A percentile compares a stretch with the other conserved stretches of the same genome.
These are phyloP conservation scores for Ophiostoma populinum DNA, from an alignment of 2,329 filamentous ascomycete species.

Conservation along the genomic window DNA sequence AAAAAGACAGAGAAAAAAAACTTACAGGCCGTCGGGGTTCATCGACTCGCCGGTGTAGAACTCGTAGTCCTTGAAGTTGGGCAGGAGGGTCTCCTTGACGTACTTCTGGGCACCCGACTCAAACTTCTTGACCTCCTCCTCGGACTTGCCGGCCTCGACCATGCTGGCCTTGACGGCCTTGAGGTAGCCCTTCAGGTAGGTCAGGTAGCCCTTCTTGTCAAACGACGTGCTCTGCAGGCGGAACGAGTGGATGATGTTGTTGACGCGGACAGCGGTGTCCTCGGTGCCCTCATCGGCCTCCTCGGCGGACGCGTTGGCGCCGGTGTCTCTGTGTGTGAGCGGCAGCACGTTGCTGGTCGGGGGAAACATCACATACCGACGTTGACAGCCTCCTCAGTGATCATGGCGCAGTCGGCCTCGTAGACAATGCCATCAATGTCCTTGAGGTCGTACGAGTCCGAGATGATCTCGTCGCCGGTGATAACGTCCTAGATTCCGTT, in stretches of 20 bases:
- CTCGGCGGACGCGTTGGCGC: constrained; percentile 95
- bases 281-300: constrained; percentile 63
- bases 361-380: constrained; percentile 46
- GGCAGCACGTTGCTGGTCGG: too few species aligned
- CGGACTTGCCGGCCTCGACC: constrained; percentile 36
- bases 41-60: constrained; percentile 86
- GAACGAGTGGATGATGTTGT: constrained; percentile 89
- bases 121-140: constrained; percentile 58
- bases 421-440: constrained; percentile 64
- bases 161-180: constrained; percentile 66
- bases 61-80: constrained; percentile 91
- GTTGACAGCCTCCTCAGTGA: constrained; percentile 56
- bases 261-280: constrained; percentile 55
- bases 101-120: constrained; percentile 56
- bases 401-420: constrained; percentile 86
- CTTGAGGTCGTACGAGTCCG: constrained; percentile 80
- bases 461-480: constrained; percentile 88
- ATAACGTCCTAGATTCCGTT: constrained; percentile 52
- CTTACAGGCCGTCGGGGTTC: constrained; percentile 76
- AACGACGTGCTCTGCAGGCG: constrained; percentile 61
- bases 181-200: constrained; percentile 84
- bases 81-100: constrained; percentile 66
- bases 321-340: too few species aligned
- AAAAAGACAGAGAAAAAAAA: not conserved
- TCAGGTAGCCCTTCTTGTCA: constrained; percentile 76